These are phyloP conservation scores for Torulaspora microellipsoides DNA, from an alignment of 805 yeast species.

Conservation along the genomic window DNA sequence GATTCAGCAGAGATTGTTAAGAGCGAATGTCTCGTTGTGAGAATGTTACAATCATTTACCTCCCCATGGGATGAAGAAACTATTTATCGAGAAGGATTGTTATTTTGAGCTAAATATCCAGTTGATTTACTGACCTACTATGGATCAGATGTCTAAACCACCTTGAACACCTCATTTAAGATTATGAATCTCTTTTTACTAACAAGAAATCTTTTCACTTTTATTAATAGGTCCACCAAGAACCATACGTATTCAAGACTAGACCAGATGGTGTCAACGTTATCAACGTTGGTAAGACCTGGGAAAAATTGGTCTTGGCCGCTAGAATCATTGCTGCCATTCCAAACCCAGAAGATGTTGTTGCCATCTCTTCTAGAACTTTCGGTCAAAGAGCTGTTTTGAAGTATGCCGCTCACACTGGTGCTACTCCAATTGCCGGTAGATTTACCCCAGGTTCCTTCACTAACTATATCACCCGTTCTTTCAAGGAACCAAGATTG, in stretches of 20 bases:
- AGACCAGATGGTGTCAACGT: slow-evolving; percentile 99
- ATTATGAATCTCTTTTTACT: slow-evolving; percentile 4
- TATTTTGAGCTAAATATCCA: no score
- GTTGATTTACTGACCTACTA: no score
- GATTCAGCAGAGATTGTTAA: no score
- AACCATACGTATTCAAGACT: slow-evolving; percentile 94
- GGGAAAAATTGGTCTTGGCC: slow-evolving; percentile 96
- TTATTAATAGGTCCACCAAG: slow-evolving; percentile 75
- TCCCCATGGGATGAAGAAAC: no score
- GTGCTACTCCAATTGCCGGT: slow-evolving; percentile 99
- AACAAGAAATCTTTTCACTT: slow-evolving; percentile 3
- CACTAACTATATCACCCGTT: slow-evolving; percentile 99
- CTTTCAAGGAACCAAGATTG: slow-evolving; percentile 99
- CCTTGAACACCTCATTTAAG: no score
- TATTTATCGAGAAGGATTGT: no score
- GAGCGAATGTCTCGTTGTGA: no score
- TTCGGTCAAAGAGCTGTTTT: slow-evolving; percentile 99
- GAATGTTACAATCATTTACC: no score
- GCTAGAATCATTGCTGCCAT: slow-evolving; percentile 99
- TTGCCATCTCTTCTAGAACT: slow-evolving; percentile 98
- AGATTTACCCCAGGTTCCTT: slow-evolving; percentile 99
- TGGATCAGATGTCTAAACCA: no score
- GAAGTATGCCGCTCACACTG: slow-evolving; percentile 99
- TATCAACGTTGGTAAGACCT: slow-evolving; percentile 97
- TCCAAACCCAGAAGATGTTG: slow-evolving; percentile 97